A percentile compares a stretch with the other conserved stretches of the same genome.
Conservation (phyloP, 2,329 filamentous ascomycete genomes). For the Lasiodiplodia gonubiensis region DNA sequence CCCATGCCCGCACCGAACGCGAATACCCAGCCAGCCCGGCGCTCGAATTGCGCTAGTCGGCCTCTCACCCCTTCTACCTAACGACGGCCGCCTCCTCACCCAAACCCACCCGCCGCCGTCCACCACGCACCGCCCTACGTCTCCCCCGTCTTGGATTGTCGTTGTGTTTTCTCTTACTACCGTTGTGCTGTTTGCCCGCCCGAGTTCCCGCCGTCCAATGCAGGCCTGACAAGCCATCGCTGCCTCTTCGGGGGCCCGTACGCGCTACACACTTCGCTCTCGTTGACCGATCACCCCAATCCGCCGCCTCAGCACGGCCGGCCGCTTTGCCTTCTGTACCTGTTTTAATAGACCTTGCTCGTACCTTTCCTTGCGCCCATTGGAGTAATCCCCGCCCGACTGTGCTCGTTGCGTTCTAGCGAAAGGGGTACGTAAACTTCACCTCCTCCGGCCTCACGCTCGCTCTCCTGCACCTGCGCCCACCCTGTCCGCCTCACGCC, state of each 20-base stretch:
- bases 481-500: slow-evolving; percentile 24
- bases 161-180: slow-evolving; percentile 21
- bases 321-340: slow-evolving; percentile 41
- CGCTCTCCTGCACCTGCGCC: slow-evolving; percentile 33
- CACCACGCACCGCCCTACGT: slow-evolving; percentile 21
- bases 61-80: slow-evolving; percentile 26
- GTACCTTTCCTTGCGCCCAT: slow-evolving; percentile 36
- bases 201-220: slow-evolving; percentile 28
- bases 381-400: slow-evolving; percentile 38
- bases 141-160: slow-evolving; percentile 23
- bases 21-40: slow-evolving; percentile 8
- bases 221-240: slow-evolving; percentile 29
- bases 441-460: slow-evolving; percentile 33
- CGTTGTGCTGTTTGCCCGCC: slow-evolving; percentile 24
- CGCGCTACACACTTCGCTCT: slow-evolving; percentile 27
- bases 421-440: slow-evolving; percentile 39
- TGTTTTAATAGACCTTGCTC: slow-evolving; percentile 45
- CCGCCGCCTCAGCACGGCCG: slow-evolving; percentile 32
- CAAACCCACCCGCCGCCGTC: slow-evolving; percentile 22
- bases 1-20: slow-evolving; percentile 12
- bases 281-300: slow-evolving; percentile 23
- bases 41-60: slow-evolving; percentile 22
- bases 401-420: slow-evolving; percentile 29
- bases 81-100: slow-evolving; percentile 26
- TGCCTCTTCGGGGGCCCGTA: slow-evolving; percentile 27